Evolutionary conservation across 2,329 filamentous ascomycete species (phyloP), one percentile per base, ranked within the genome.

Genomic region (Aureobasidium musti): DNA sequence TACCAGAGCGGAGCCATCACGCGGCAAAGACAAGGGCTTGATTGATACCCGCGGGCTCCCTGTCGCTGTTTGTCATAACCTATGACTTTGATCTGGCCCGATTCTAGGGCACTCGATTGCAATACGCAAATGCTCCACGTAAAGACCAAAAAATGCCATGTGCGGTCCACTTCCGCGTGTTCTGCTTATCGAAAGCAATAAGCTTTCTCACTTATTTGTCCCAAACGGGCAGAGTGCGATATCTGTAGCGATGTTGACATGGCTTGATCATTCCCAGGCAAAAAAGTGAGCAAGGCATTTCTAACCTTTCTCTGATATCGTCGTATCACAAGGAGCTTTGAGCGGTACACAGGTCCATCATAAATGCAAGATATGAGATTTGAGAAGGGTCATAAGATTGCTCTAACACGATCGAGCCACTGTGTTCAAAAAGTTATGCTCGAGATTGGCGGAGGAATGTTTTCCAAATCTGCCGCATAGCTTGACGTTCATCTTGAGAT

Each of bases 171-270:
- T 57, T 57, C 53, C 53, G 53, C 53, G 17, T 28, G 23, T 49
- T 23, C 14, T 33, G 37, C 14, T 43, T 33, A 45, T 45, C 54
- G 26, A 33, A 43, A 30, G 30, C 19, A 43, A 26, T 10, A 41
- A 56, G 53, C 39, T 59, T 59, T 59, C 37, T 57, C 54, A 43
- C 35, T 57, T 43, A 43, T 57, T 57, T 57, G 17, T 57, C 54
- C 37, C 17, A 30, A 57, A 43, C 6, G 14, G n/a, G 54, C n/a
- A 30, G 14, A 3, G 39, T 5, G 14, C 26, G 21, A 14, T 26
- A n/a, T 7, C 2, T 7, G 33, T n/a, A 7, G 19, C 28, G 28
- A 53, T 53, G 13, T 35, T 5, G 8, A 23, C 17, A 14, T 50
- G 13, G 4, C 49, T 35, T 35, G 23, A 28, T 50, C 14, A 8